Percentiles rank a stretch among this genome's conserved stretches.
phyloP scores from a whole-genome alignment of 306 rosid species.

The Echinosophora koreensis region DNA sequence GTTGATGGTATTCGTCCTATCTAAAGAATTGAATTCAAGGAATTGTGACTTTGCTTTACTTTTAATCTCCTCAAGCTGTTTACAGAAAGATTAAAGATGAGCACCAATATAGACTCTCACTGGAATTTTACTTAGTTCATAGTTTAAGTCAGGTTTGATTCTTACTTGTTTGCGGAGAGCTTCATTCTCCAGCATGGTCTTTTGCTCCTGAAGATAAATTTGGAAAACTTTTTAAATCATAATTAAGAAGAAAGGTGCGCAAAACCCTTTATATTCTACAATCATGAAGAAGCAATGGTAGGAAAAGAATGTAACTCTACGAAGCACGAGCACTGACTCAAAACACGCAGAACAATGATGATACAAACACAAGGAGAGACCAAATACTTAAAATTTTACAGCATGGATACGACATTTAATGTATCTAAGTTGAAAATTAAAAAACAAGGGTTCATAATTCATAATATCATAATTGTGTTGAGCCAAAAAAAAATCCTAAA shows the following conservation, averaged over 20 bases:
- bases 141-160: not conserved
- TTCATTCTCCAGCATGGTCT: constrained; percentile 65
- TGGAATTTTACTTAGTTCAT: not conserved
- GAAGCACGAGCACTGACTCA: too few relatives aligned
- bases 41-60: constrained; percentile 45
- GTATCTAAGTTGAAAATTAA: too few relatives aligned
- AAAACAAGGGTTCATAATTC: too few relatives aligned
- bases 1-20: constrained; percentile 43
- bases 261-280: not conserved
- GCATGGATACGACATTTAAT: too few relatives aligned
- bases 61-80: constrained; percentile 59
- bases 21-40: constrained; percentile 49
- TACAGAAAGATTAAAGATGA: not conserved
- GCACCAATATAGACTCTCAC: not conserved
- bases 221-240: not conserved
- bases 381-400: too few relatives aligned
- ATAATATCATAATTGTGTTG: too few relatives aligned
- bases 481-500: too few relatives aligned
- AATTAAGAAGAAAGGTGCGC: not conserved
- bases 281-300: not conserved
- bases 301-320: not conserved
- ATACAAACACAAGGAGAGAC: too few relatives aligned
- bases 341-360: too few relatives aligned
- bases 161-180: constrained; percentile 63
- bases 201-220: constrained; percentile 60